Conservation (phyloP, 208 protist genomes). For the Trypanosoma caninum region DNA sequence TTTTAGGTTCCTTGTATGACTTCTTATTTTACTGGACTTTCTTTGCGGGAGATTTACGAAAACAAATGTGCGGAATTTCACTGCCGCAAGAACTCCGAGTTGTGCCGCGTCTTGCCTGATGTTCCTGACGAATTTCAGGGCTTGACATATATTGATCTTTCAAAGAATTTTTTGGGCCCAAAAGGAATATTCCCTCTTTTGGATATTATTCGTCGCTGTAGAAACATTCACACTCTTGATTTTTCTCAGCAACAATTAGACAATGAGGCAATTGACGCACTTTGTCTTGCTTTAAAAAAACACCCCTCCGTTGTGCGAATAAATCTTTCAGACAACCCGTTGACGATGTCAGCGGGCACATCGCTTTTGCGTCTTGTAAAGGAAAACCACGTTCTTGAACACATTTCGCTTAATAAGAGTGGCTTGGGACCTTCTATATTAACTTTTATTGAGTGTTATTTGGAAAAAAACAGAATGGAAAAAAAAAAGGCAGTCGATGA, state of each 20-base stretch:
- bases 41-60: slow-evolving; percentile 74
- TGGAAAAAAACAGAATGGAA: slow-evolving; percentile 38
- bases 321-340: slow-evolving; percentile 80
- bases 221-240: slow-evolving; percentile 41
- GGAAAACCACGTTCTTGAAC: slow-evolving; percentile 53
- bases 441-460: slow-evolving; percentile 46
- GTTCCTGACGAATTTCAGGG: slow-evolving; percentile 61
- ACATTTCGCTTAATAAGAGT: slow-evolving; percentile 64
- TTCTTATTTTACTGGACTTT: slow-evolving; percentile 51
- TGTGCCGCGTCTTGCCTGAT: slow-evolving; percentile 45
- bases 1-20: slow-evolving; percentile 10
- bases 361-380: slow-evolving; percentile 67
- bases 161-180: slow-evolving; percentile 82
- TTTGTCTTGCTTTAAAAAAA: slow-evolving; percentile 46
- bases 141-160: slow-evolving; percentile 64
- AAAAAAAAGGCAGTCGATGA: slow-evolving; percentile 3
- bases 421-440: slow-evolving; percentile 46
- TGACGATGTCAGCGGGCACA: slow-evolving; percentile 62
- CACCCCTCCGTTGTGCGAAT: slow-evolving; percentile 66
- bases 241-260: slow-evolving; percentile 61
- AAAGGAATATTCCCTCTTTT: slow-evolving; percentile 74
- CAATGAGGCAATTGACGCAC: slow-evolving; percentile 48
- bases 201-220: slow-evolving; percentile 65
- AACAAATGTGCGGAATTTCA: slow-evolving; percentile 59
- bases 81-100: slow-evolving; percentile 59